A percentile compares a stretch with the other conserved stretches of the same genome.
These are phyloP conservation scores for Trapa incisa DNA, from an alignment of 345 rosid species.

Conservation along the genomic window DNA sequence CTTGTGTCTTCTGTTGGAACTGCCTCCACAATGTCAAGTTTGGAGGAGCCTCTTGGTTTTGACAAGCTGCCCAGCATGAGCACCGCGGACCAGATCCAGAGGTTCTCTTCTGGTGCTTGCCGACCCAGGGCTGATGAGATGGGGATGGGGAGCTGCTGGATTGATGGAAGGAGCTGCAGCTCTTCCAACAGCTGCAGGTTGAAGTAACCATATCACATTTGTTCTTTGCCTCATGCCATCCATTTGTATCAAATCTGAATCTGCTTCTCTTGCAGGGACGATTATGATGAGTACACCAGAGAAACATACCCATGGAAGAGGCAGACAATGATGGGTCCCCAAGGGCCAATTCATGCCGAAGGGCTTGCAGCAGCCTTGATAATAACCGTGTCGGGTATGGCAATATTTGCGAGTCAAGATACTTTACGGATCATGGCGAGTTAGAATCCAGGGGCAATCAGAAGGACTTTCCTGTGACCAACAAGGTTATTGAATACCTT, in stretches of 20 bases:
- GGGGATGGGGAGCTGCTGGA: conserved; percentile 75
- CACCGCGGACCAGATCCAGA: conserved; percentile 68
- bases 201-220: neutral
- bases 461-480: conserved; percentile 17
- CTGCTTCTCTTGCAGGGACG: conserved; percentile 40
- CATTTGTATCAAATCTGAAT: neutral
- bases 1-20: neutral
- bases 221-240: neutral
- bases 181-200: conserved; percentile 62
- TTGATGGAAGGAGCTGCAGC: conserved; percentile 75
- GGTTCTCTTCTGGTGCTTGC: conserved; percentile 79
- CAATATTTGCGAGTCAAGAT: conserved; percentile 28
- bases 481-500: conserved; percentile 39
- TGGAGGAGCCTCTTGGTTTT: conserved; percentile 83
- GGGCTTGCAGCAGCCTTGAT: conserved; percentile 23
- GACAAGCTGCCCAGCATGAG: conserved; percentile 93
- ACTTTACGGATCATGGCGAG: conserved; percentile 29
- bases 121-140: conserved; percentile 52
- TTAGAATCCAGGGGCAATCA: conserved; percentile 30
- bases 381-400: conserved; percentile 25
- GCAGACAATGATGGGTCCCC: conserved; percentile 39
- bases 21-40: conserved; percentile 63
- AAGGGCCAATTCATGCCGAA: conserved; percentile 29
- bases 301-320: conserved; percentile 76
- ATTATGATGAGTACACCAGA: conserved; percentile 32